Evolutionary conservation across 345 rosid genomes (phyloP), one percentile per base, ranked within the genome.

Genomic region (Turritis glabra): DNA sequence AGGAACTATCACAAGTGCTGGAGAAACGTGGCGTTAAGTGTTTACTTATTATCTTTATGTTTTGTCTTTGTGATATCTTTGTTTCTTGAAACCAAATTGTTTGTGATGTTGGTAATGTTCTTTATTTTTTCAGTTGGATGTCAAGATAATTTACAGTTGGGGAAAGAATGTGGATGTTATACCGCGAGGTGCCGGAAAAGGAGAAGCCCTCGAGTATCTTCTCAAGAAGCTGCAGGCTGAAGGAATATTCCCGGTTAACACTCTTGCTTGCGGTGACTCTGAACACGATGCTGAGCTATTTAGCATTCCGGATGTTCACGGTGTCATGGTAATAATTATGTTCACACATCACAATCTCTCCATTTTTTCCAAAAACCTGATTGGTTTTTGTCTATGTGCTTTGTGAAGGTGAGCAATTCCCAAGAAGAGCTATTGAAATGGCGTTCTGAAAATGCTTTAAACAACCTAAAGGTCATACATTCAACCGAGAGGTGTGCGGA

Each of bases 251-350:
- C 99, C 99, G 8, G 55, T 14, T n/a, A 90, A 86, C 68, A 95
- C 96, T 60, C 97, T 95, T 80, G 99, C 77, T 33, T 92, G 99
- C 48, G 99, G 99, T 40, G 99, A 95, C 80, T 95, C 99, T 54
- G 99, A 97, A 77, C 93, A 95, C 37, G 99, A 95, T 80, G 96
- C 99, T 23, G 99, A 92, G 56, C 86, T 95, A 18, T 92, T 89
- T 80, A 85, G 89, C 86, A 90, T 95, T 73, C 96, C 98, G 2
- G 86, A 85, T 51, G 93, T 95, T 33, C 77, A 88, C 30, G 98
- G 98, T 21, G 99, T 95, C 56, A 92, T 92, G 99, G 99, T 48
- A 48, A 48, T 89, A 71, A 18, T 30, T 3, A 4, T 47, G 55
- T 88, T 80, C 54, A 50, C 9, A 29, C 60, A 58, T 53, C 22